Conservation (phyloP, 1,139 yeast species). For the Arxiozyma slooffiae region DNA sequence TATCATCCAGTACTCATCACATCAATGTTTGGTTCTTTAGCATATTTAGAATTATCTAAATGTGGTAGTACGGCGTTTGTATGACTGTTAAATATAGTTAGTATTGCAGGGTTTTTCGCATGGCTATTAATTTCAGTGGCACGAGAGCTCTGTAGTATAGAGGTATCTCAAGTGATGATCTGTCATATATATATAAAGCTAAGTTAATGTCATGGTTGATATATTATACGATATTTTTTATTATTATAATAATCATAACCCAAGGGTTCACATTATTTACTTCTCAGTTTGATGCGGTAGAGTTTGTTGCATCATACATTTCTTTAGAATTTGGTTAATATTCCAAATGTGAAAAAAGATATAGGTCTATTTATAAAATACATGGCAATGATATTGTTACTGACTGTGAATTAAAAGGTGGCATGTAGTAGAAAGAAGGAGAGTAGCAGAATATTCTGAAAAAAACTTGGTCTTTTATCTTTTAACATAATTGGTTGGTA, state of each 20-base stretch:
- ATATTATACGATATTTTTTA: slow-evolving; percentile 43
- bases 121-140: slow-evolving; percentile 62
- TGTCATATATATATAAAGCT: slow-evolving; percentile 73
- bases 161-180: slow-evolving; percentile 50
- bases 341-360: slow-evolving; percentile 40
- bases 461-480: slow-evolving; percentile 31
- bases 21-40: slow-evolving; percentile 52
- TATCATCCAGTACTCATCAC: slow-evolving; percentile 48
- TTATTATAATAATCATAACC: slow-evolving; percentile 47
- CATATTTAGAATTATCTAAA: slow-evolving; percentile 52
- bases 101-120: slow-evolving; percentile 64
- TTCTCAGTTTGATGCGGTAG: slow-evolving; percentile 38
- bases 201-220: slow-evolving; percentile 52
- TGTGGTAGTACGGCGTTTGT: slow-evolving; percentile 61
- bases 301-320: slow-evolving; percentile 57
- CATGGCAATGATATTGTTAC: slow-evolving; percentile 54
- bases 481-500: slow-evolving; percentile 2
- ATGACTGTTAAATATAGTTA: slow-evolving; percentile 76
- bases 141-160: slow-evolving; percentile 48
- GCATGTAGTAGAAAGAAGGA: slow-evolving; percentile 42
- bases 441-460: slow-evolving; percentile 37
- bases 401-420: slow-evolving; percentile 51
- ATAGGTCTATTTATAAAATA: slow-evolving; percentile 35
- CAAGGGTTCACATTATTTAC: slow-evolving; percentile 53
- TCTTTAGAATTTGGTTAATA: slow-evolving; percentile 44